Evolutionary conservation across 2,329 filamentous ascomycete genomes (phyloP).

Genomic region (Curvularia verruculosa): DNA sequence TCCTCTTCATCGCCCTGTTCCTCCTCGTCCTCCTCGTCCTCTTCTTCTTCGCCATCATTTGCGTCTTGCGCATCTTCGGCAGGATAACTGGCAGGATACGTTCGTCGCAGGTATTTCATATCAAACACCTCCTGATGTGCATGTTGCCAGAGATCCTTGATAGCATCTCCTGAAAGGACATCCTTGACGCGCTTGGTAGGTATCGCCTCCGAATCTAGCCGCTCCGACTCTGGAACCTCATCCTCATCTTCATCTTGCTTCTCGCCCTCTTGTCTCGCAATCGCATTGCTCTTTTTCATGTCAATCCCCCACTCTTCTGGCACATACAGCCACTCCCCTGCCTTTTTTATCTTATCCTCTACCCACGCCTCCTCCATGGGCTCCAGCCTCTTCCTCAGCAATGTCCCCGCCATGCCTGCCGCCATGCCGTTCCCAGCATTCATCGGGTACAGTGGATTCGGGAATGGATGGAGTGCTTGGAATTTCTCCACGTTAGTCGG

Average conservation of each 20-base stretch:
- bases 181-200: constrained; percentile 26
- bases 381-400: constrained; percentile 37
- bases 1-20: constrained; percentile 20
- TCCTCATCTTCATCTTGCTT: constrained; percentile 22
- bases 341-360: constrained; percentile 35
- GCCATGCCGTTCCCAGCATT: constrained; percentile 19
- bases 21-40: constrained; percentile 25
- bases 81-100: constrained; percentile 12
- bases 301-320: constrained; percentile 40
- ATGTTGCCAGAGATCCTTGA: constrained; percentile 28
- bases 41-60: constrained; percentile 19
- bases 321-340: constrained; percentile 38
- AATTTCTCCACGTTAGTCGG: constrained; percentile 21
- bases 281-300: constrained; percentile 13
- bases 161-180: constrained; percentile 26
- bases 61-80: constrained; percentile 10
- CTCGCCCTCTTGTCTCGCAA: constrained; percentile 6
- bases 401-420: constrained; percentile 26
- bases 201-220: constrained; percentile 19
- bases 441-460: constrained; percentile 32
- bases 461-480: constrained; percentile 32
- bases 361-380: constrained; percentile 40
- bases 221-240: constrained; percentile 12
- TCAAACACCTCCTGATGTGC: constrained; percentile 31
- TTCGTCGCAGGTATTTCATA: constrained; percentile 19